Percentiles rank a stretch among this genome's conserved stretches.
These are phyloP conservation scores for Tolypocladium nubicola DNA, from an alignment of 2,329 filamentous ascomycete species.

Conservation along the genomic window DNA sequence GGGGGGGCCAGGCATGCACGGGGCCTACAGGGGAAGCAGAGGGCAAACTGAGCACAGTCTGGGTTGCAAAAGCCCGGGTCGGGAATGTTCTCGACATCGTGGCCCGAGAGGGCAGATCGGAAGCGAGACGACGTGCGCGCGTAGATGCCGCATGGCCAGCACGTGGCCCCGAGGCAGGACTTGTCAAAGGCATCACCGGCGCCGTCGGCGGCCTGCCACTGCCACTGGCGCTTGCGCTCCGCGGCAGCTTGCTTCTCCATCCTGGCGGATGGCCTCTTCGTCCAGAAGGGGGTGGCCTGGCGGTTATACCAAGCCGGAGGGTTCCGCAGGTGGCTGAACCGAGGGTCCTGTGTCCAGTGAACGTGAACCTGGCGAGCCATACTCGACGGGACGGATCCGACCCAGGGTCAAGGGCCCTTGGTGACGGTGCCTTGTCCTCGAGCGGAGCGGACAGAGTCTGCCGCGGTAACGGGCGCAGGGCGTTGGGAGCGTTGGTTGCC, in stretches of 20 bases:
- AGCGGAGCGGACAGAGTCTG: neutral
- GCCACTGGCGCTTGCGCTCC: slow-evolving; percentile 7
- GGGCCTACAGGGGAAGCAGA: slow-evolving; percentile 16
- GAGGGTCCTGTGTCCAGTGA: slow-evolving; percentile 9
- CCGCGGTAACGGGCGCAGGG: neutral
- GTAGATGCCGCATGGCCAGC: slow-evolving; percentile 17
- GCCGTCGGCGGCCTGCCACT: slow-evolving; percentile 5
- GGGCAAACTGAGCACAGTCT: slow-evolving; percentile 13
- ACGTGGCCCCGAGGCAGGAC: slow-evolving; percentile 5
- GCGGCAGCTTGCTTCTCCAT: slow-evolving; percentile 10
- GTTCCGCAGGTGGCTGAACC: slow-evolving; percentile 6
- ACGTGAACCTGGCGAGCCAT: slow-evolving; percentile 12
- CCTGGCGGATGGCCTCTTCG: slow-evolving; percentile 2
- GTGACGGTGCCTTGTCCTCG: neutral
- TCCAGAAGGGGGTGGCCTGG: slow-evolving; percentile 4
- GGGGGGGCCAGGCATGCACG: neutral
- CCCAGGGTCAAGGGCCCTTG: neutral
- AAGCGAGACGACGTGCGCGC: slow-evolving; percentile 15
- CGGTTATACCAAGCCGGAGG: slow-evolving; percentile 7
- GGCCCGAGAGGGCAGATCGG: slow-evolving; percentile 9
- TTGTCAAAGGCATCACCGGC: neutral
- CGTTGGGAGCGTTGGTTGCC: neutral
- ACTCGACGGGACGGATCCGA: slow-evolving; percentile 6
- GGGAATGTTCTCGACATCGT: slow-evolving; percentile 7
- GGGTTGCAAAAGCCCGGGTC: slow-evolving; percentile 9